Conservation (phyloP, 768 basidiomycete genomes). For the Psilocybe subaeruginosa region DNA sequence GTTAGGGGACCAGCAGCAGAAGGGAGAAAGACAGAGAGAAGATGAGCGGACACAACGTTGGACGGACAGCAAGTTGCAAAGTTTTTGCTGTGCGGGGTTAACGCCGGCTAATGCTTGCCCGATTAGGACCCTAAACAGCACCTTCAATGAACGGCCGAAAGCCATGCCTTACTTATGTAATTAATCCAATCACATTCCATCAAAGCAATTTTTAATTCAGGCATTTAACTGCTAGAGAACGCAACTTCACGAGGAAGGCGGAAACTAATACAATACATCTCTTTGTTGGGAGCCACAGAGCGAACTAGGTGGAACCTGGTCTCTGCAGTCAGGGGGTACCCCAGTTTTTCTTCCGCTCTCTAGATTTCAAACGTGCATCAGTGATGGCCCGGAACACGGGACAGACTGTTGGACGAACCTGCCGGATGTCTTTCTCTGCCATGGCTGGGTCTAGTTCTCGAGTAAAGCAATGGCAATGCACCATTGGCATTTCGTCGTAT, state of each 20-base stretch:
- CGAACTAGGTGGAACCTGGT: conserved; percentile 76
- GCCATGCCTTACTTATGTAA: conserved; percentile 8
- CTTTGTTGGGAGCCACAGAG: conserved; percentile 93
- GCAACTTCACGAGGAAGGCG: conserved; percentile 42
- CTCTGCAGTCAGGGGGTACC: conserved; percentile 51
- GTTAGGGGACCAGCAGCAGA: conserved; percentile 6
- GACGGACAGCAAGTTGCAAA: conserved; percentile 23
- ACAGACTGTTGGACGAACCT: conserved; percentile 52
- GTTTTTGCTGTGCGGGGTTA: conserved; percentile 41
- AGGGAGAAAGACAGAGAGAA: conserved; percentile 14
- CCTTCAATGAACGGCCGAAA: conserved; percentile 9
- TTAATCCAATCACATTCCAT: conserved; percentile 13
- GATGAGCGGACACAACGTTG: conserved; percentile 18
- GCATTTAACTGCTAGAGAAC: conserved; percentile 21
- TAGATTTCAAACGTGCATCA: conserved; percentile 32
- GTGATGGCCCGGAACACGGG: conserved; percentile 11
- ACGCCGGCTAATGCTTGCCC: conserved; percentile 19
- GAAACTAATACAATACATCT: conserved; percentile 98
- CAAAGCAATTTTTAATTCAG: neutral
- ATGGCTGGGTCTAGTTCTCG: conserved; percentile 70
- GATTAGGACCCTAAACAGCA: conserved; percentile 17
- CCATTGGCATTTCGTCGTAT: conserved; percentile 76
- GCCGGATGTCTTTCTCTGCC: conserved; percentile 77
- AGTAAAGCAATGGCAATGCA: conserved; percentile 97
- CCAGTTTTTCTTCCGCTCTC: conserved; percentile 75